phyloP scores from a whole-genome alignment of 768 basidiomycete genomes.

The Chalciporus chontae region DNA sequence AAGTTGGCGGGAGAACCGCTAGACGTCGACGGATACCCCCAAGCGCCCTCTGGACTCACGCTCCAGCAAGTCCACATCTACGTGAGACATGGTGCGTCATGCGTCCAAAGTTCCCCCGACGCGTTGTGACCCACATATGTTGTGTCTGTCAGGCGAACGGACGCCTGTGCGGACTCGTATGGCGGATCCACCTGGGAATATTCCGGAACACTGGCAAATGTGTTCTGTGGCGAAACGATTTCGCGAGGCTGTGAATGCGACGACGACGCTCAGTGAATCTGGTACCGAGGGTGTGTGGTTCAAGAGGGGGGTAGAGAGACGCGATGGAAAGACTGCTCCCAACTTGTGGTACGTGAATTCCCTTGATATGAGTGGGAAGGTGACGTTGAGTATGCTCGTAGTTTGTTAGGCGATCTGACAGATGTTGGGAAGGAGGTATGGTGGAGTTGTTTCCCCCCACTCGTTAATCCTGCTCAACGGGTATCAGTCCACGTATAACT shows the following conservation, averaged over 20 bases:
- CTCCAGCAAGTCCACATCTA: slow-evolving; percentile 75
- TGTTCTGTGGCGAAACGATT: slow-evolving; percentile 55
- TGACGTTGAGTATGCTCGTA: slow-evolving; percentile 21
- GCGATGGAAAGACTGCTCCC: slow-evolving; percentile 48
- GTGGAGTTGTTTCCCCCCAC: neutral
- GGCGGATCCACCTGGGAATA: slow-evolving; percentile 54
- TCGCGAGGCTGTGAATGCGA: slow-evolving; percentile 39
- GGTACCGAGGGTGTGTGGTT: slow-evolving; percentile 32
- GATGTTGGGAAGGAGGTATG: slow-evolving; percentile 62
- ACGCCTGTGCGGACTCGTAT: slow-evolving; percentile 72
- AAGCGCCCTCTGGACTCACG: slow-evolving; percentile 49
- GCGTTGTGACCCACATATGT: neutral
- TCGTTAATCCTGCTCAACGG: neutral
- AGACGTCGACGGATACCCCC: slow-evolving; percentile 59
- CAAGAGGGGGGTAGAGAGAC: slow-evolving; percentile 51
- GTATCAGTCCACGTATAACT: slow-evolving; percentile 59
- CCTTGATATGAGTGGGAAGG: neutral
- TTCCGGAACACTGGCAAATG: slow-evolving; percentile 68
- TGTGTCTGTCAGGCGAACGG: slow-evolving; percentile 55
- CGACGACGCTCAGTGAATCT: slow-evolving; percentile 7
- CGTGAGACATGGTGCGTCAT: slow-evolving; percentile 63
- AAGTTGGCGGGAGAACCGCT: slow-evolving; percentile 42
- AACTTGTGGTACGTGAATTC: slow-evolving; percentile 57
- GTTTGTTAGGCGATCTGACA: slow-evolving; percentile 52
- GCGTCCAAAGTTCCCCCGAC: neutral